Evolutionary conservation across 306 rosid genomes (phyloP), one percentile per base, ranked within the genome.

Genomic region (Lathyrus tuberosus): DNA sequence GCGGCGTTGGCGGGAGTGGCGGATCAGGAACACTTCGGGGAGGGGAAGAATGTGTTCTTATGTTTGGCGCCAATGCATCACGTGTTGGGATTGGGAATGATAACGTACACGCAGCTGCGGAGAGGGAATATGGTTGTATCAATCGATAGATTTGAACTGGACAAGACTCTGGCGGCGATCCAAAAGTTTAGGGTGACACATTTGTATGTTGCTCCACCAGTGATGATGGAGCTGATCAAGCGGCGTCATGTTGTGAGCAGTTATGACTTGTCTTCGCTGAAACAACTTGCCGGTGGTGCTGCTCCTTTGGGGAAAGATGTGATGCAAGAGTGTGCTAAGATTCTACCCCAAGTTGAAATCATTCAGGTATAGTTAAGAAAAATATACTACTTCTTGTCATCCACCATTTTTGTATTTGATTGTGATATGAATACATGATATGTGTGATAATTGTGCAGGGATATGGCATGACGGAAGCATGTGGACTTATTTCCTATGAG

Each of bases 401-500:
- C 6, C 40, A 35, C 40, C 7, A 35, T 1, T 6, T 35, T 35
- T 7, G 2, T 7, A 35, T 35, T 8, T 8, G 33, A 53, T 22
- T 54, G 61, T 12, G 37, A 54, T 10, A 53, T 53, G 7, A 53
- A 59, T 30, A 31, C 24, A 26, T 59, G 42, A 0, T 14, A 3
- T 15, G 33, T 11, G 10, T n/a, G 30, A 12, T 38, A 7, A 51
- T n/a, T 53, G 1, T 58, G 38, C 79, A 80, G 83, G 88, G 84
- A 6, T 84, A 84, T 84, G 88, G 86, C 12, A 81, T 81, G 86
- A 83, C 84, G 1, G 87, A 80, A 77, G 66, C 84, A 61, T 73
- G 80, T 70, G 80, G 78, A 60, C 4, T 65, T 26, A 40, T 81
- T 64, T 57, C 88, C 17, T 0, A 30, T 6, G 82, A 69, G 53